Evolutionary conservation across 1,284 basidiomycete genomes (phyloP).

Genomic region (Pseudozyma flocculosa): DNA sequence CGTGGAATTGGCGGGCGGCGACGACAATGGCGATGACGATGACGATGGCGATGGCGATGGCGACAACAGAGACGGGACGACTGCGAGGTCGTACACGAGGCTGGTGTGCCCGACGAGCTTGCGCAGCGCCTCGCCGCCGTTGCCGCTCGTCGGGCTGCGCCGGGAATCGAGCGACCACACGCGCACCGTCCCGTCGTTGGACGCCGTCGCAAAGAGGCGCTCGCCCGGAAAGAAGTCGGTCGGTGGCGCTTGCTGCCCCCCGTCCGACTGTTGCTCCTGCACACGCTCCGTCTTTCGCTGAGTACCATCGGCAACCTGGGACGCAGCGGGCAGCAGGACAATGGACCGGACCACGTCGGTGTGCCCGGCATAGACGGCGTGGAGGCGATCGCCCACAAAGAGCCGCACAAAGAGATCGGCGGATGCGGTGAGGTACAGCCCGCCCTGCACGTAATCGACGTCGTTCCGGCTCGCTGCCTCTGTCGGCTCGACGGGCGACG

Average conservation of each 20-base stretch:
- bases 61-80: too few relatives aligned
- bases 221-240: slow-evolving; percentile 13
- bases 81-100: slow-evolving; percentile 26
- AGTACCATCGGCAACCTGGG: too few relatives aligned
- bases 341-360: slow-evolving; percentile 34
- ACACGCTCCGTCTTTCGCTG: too few relatives aligned
- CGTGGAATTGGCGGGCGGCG: neutral
- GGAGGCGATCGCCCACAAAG: slow-evolving; percentile 30
- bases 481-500: too few relatives aligned
- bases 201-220: slow-evolving; percentile 19
- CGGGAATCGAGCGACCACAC: slow-evolving; percentile 26
- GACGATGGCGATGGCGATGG: too few relatives aligned
- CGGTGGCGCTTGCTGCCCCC: too few relatives aligned
- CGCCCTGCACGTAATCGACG: slow-evolving; percentile 1
- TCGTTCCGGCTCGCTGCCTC: too few relatives aligned
- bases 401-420: slow-evolving; percentile 40
- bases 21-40: too few relatives aligned
- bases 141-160: slow-evolving; percentile 19
- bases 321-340: slow-evolving; percentile 4
- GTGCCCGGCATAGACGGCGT: slow-evolving; percentile 32
- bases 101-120: slow-evolving; percentile 21
- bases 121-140: slow-evolving; percentile 26
- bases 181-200: slow-evolving; percentile 32
- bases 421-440: slow-evolving; percentile 32
- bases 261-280: too few relatives aligned